Conservation (phyloP, 1,284 basidiomycete species). For the Paramarasmius palmivorus region DNA sequence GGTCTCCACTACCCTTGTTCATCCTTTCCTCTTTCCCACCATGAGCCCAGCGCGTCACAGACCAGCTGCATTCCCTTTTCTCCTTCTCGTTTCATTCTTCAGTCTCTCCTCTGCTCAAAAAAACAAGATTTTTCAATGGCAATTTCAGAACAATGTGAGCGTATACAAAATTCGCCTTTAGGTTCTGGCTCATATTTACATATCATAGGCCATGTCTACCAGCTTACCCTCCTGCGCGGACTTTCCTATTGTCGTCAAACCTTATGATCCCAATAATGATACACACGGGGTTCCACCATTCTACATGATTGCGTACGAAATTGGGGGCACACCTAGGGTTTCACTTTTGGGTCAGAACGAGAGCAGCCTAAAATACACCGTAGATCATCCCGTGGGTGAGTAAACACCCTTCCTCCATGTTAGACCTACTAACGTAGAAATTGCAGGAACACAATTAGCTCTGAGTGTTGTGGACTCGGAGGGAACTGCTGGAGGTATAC, state of each 20-base stretch:
- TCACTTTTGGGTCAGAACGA: slow-evolving; percentile 39
- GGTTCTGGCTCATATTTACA: neutral
- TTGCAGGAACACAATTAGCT: slow-evolving; percentile 39
- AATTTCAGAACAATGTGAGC: slow-evolving; percentile 14
- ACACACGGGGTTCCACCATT: slow-evolving; percentile 41
- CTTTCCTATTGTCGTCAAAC: slow-evolving; percentile 8
- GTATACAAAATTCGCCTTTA: neutral
- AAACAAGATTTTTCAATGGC: slow-evolving; percentile 16
- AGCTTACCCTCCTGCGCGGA: slow-evolving; percentile 12
- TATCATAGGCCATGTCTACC: slow-evolving; percentile 3
- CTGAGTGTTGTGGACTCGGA: slow-evolving; percentile 46
- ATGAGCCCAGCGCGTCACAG: too few relatives aligned
- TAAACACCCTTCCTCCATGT: slow-evolving; percentile 6
- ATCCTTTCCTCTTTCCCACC: too few relatives aligned
- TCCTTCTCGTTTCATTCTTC: neutral
- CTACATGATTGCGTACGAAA: slow-evolving; percentile 48
- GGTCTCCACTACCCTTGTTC: too few relatives aligned
- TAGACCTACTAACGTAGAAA: neutral
- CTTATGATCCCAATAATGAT: slow-evolving; percentile 3
- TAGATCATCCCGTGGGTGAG: slow-evolving; percentile 44
- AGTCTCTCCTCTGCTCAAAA: neutral
- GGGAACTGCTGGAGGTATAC: slow-evolving; percentile 41
- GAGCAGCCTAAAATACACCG: slow-evolving; percentile 41
- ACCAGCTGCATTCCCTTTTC: too few relatives aligned
- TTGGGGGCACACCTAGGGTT: slow-evolving; percentile 40